Evolutionary conservation across 345 rosid genomes (phyloP).

Genomic region (Carallia brachiata): DNA sequence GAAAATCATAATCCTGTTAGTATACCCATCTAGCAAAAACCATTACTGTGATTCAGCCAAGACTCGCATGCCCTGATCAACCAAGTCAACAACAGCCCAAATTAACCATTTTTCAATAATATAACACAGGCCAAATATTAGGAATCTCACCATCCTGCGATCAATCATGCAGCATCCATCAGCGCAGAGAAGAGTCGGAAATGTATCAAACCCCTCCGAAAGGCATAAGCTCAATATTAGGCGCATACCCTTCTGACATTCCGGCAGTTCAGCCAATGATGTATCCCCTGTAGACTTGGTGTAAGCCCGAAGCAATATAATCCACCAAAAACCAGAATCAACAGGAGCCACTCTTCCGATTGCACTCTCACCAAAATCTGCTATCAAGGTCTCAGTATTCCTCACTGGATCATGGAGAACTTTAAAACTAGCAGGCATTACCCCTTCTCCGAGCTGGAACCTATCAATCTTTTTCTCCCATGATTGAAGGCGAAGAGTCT

Average conservation of each 20-base stretch:
- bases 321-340: conserved; percentile 99
- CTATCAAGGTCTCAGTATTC: conserved; percentile 77
- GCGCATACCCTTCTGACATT: conserved; percentile 97
- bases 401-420: conserved; percentile 90
- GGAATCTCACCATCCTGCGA: conserved; percentile 84
- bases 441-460: conserved; percentile 97
- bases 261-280: conserved; percentile 80
- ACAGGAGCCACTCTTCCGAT: conserved; percentile 98
- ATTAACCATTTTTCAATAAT: neutral
- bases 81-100: neutral
- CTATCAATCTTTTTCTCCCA: conserved; percentile 99
- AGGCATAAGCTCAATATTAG: conserved; percentile 81
- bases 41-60: too few species aligned
- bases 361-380: conserved; percentile 98
- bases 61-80: too few species aligned
- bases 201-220: conserved; percentile 94
- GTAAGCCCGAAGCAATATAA: conserved; percentile 84
- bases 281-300: conserved; percentile 89
- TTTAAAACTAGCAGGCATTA: conserved; percentile 98
- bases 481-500: conserved; percentile 92
- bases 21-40: too few species aligned
- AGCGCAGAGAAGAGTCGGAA: conserved; percentile 94
- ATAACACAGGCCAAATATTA: too few species aligned
- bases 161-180: conserved; percentile 99
- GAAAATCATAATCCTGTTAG: too few species aligned